A percentile compares a stretch with the other conserved stretches of the same genome.
Evolutionary conservation across 1,139 yeast genomes (phyloP).

Genomic region (Spencermartinsiella ligniputridi): DNA sequence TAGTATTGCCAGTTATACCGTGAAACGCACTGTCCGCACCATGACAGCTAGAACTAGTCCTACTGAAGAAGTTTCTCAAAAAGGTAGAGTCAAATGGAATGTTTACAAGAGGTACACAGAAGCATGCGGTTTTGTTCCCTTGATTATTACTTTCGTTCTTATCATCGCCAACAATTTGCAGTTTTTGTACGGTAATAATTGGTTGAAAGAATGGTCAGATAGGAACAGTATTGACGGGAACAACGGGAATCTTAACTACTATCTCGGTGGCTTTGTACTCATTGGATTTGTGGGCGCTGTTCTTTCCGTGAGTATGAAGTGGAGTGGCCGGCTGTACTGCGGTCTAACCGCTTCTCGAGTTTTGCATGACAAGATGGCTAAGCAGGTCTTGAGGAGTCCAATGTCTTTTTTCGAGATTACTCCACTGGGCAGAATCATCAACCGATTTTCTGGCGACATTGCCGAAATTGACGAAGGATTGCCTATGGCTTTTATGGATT

Average conservation of each 20-base stretch:
- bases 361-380: conserved; percentile 77
- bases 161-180: conserved; percentile 46
- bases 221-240: conserved; percentile 60
- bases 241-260: conserved; percentile 63
- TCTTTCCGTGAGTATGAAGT: conserved; percentile 55
- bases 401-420: conserved; percentile 65
- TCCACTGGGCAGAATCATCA: conserved; percentile 66
- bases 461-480: conserved; percentile 62
- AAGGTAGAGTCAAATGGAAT: conserved; percentile 84
- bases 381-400: conserved; percentile 71
- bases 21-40: conserved; percentile 22
- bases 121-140: conserved; percentile 77
- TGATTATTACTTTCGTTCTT: conserved; percentile 42
- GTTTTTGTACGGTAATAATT: conserved; percentile 57
- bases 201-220: conserved; percentile 96
- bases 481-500: conserved; percentile 36
- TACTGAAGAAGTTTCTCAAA: conserved; percentile 62
- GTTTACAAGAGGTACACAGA: conserved; percentile 74
- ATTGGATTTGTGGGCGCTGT: conserved; percentile 63
- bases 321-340: conserved; percentile 72
- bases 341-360: conserved; percentile 75
- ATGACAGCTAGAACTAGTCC: conserved; percentile 24
- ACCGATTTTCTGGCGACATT: conserved; percentile 71
- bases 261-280: conserved; percentile 64
- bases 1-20: conserved; percentile 46